Evolutionary conservation across 441 rosid genomes (phyloP), one percentile per base, ranked within the genome.

Genomic region (Erysimum cheiri): DNA sequence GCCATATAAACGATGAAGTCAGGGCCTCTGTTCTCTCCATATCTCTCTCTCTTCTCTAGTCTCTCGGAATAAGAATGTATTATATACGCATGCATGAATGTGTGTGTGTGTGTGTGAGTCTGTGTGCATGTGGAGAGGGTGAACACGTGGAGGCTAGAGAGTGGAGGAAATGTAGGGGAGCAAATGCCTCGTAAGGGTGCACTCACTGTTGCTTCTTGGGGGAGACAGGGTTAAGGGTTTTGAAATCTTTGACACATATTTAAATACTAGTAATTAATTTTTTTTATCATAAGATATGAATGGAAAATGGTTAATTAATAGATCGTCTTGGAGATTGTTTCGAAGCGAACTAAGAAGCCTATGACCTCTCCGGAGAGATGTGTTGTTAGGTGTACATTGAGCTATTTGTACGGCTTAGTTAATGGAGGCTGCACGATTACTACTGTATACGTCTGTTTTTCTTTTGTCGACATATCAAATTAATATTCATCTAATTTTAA

Each of bases 81-180:
- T 64, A 57, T 75, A 75, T 75, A 69, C 70, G 71, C 71, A 75
- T 75, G 78, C 78, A 69, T 74, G 78, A 67, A 62, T 74, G n/a
- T n/a, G n/a, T n/a, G 40, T 60, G 63, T 59, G 57, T 36, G 39
- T n/a, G 37, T 22, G 24, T 22, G 24, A 53, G 48, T 69, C 56
- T n/a, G n/a, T 39, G 53, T 54, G 69, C 60, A 63, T 69, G 71
- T 62, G 71, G 57, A 58, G 62, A 69, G 66, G 19, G 33, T 47
- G 3, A 32, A 40, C 74, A 69, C 78, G 78, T 75, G 78, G 70
- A 8, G 61, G 67, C 1, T 69, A 1, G 13, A 62, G 61, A 69
- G 60, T 69, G 78, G 71, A 69, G 40, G 56, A 69, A 61, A 49
- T 44, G 29, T 63, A 6, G 32, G 78, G 78, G 70, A 75, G 74